A percentile compares a stretch with the other conserved stretches of the same genome.
Conservation (phyloP, 306 rosid genomes). For the Cucumis hystrix region DNA sequence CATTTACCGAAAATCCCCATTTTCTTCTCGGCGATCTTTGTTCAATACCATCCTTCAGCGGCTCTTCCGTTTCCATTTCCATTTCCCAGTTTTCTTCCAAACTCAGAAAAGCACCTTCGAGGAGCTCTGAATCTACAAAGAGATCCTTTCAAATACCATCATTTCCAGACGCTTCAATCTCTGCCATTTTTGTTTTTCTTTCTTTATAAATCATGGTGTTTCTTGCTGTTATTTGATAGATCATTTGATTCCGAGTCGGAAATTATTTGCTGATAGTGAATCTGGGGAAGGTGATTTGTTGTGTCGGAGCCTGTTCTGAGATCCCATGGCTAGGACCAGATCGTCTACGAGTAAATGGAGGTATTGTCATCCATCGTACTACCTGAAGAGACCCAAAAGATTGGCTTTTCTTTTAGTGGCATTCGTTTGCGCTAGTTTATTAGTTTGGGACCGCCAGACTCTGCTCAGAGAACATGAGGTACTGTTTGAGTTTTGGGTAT, state of each 20-base stretch:
- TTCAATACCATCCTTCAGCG: not conserved
- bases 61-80: not conserved
- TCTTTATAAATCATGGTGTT: not conserved
- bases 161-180: not conserved
- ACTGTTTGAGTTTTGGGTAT: not conserved
- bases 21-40: not conserved
- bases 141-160: not conserved
- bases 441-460: conserved; percentile 95
- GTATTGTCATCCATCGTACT: conserved; percentile 66
- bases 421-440: conserved; percentile 41
- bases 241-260: not conserved
- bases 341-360: conserved; percentile 48
- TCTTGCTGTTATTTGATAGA: not conserved
- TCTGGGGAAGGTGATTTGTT: not conserved
- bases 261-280: conserved; percentile 3
- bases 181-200: not conserved
- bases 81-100: not conserved
- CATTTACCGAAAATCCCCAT: not conserved
- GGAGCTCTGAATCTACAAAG: not conserved
- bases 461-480: conserved; percentile 83
- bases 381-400: conserved; percentile 82
- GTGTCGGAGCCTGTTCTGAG: conserved; percentile 2
- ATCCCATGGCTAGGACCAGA: conserved; percentile 64
- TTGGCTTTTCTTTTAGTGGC: conserved; percentile 74
- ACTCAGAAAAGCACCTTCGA: not conserved